Conservation (phyloP, 352 stramenopile genomes). For the Phytophthora capsici region DNA sequence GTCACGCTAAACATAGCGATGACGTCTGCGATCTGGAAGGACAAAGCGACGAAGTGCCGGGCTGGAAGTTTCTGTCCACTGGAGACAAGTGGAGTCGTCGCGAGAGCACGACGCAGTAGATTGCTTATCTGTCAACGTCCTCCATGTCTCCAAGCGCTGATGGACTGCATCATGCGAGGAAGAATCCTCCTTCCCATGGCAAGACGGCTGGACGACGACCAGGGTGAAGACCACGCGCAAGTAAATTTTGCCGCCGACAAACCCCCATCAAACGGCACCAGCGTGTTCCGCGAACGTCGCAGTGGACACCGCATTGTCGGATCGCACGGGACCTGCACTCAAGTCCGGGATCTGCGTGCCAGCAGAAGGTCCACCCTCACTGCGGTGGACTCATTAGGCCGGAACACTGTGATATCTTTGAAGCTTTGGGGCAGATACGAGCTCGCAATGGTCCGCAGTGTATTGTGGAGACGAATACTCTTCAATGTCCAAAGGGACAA, state of each 20-base stretch:
- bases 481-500: neutral
- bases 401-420: conserved; percentile 29
- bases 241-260: conserved; percentile 10
- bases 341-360: conserved; percentile 24
- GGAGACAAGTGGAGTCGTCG: neutral
- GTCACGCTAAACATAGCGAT: conserved; percentile 23
- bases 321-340: conserved; percentile 30
- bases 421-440: conserved; percentile 10
- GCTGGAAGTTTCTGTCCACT: conserved; percentile 19
- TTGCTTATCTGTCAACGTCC: conserved; percentile 18
- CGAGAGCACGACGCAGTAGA: conserved; percentile 23
- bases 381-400: conserved; percentile 8
- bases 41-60: conserved; percentile 12
- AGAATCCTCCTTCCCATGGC: conserved; percentile 23
- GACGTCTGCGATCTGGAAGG: conserved; percentile 2
- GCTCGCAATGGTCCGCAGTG: neutral
- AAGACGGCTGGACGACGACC: conserved; percentile 9
- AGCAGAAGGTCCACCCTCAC: conserved; percentile 41
- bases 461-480: neutral
- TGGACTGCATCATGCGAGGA: conserved; percentile 12
- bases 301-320: conserved; percentile 35
- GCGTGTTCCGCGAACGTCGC: conserved; percentile 37
- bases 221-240: conserved; percentile 11
- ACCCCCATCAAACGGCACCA: conserved; percentile 19
- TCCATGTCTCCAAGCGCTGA: conserved; percentile 24